phyloP scores from a whole-genome alignment of 345 rosid genomes.

The Hypericum perforatum region DNA sequence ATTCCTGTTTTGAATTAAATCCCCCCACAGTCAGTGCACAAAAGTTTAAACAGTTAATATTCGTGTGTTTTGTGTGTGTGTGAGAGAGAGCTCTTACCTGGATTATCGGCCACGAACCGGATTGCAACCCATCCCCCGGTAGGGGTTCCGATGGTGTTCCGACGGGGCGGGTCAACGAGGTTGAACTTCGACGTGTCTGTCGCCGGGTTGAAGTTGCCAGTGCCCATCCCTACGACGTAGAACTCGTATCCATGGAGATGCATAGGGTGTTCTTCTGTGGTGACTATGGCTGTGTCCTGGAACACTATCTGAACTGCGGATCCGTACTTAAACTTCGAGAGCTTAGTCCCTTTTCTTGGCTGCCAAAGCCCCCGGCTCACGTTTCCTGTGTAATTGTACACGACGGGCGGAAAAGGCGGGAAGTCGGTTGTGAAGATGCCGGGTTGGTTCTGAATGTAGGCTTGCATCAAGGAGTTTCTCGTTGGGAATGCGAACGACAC shows the following conservation, averaged over 20 bases:
- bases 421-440: conserved; percentile 13
- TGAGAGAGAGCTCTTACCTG: conserved; percentile 12
- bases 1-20: conserved; percentile 25
- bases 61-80: too few species aligned
- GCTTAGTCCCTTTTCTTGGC: conserved; percentile 14
- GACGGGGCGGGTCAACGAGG: conserved; percentile 24
- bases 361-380: neutral
- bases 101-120: conserved; percentile 25
- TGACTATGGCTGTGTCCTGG: too few species aligned
- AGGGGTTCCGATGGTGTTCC: conserved; percentile 24
- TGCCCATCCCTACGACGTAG: conserved; percentile 20
- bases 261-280: too few species aligned
- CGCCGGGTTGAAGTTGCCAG: conserved; percentile 17
- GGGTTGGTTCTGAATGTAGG: conserved; percentile 11
- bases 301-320: conserved; percentile 16
- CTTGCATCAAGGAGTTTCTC: conserved; percentile 12
- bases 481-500: conserved; percentile 9
- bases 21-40: neutral
- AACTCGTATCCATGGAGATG: neutral
- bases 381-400: conserved; percentile 16
- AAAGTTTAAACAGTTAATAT: too few species aligned
- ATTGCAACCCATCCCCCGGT: conserved; percentile 26
- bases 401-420: conserved; percentile 15
- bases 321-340: conserved; percentile 8
- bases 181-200: conserved; percentile 17